Evolutionary conservation across 768 basidiomycete species (phyloP).

Genomic region (Boletus coccyginus): DNA sequence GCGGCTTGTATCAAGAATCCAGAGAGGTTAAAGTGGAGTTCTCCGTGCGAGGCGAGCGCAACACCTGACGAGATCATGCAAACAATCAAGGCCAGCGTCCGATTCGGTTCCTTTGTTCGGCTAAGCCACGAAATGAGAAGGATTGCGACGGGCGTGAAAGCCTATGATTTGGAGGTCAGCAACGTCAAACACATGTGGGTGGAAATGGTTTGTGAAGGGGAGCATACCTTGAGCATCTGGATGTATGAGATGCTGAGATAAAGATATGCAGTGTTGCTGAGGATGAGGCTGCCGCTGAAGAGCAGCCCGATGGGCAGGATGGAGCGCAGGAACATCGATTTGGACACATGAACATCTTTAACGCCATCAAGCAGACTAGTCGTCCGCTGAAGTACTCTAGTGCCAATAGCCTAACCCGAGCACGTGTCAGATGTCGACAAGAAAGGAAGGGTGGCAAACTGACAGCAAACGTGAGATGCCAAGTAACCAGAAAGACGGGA

Average conservation of each 20-base stretch:
- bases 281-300: conserved; percentile 88
- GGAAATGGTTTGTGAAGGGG: background rate
- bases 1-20: conserved; percentile 88
- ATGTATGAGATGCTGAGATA: conserved; percentile 92
- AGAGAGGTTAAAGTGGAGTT: conserved; percentile 77
- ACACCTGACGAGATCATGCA: conserved; percentile 90
- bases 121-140: conserved; percentile 91
- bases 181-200: background rate
- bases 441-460: conserved; percentile 20
- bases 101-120: conserved; percentile 85
- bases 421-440: background rate
- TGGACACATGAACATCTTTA: conserved; percentile 77
- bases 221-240: conserved; percentile 86
- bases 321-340: conserved; percentile 73
- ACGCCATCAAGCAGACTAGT: conserved; percentile 76
- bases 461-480: conserved; percentile 71
- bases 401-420: conserved; percentile 64
- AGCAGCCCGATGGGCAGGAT: conserved; percentile 93
- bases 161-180: conserved; percentile 42
- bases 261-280: conserved; percentile 91
- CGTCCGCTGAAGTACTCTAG: conserved; percentile 78
- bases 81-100: conserved; percentile 78
- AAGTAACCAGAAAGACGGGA: conserved; percentile 93
- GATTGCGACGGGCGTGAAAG: conserved; percentile 87
- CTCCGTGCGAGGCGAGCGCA: conserved; percentile 86